Evolutionary conservation across 108 stramenopile genomes (phyloP).

Genomic region (Conticribra guillardii): DNA sequence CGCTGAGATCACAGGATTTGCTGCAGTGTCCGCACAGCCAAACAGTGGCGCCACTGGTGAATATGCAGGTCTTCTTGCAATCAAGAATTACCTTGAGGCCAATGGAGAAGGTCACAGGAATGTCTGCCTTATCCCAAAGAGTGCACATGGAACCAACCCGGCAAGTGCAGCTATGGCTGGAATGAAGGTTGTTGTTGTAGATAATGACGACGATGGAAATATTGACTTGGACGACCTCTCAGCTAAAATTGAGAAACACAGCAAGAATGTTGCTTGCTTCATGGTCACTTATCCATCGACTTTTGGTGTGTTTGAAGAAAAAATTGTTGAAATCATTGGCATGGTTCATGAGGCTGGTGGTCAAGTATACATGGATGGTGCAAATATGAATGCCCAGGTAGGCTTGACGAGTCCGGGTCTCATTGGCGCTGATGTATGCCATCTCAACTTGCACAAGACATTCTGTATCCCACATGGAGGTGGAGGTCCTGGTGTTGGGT

Average conservation of each 20-base stretch:
- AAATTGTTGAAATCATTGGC: constrained; percentile 90
- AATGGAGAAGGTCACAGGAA: constrained; percentile 92
- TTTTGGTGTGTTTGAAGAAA: constrained; percentile 98
- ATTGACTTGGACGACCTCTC: constrained; percentile 92
- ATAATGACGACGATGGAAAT: constrained; percentile 93
- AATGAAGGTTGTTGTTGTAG: constrained; percentile 96
- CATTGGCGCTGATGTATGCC: constrained; percentile 99
- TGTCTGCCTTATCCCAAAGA: constrained; percentile 98
- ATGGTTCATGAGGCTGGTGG: constrained; percentile 94
- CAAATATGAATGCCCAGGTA: constrained; percentile 99
- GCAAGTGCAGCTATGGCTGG: constrained; percentile 97
- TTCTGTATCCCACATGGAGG: constrained; percentile 99
- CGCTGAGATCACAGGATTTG: constrained; percentile 98
- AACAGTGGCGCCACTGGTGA: constrained; percentile 99
- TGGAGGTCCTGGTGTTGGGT: constrained; percentile 98
- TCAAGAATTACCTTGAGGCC: constrained; percentile 87
- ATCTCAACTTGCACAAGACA: constrained; percentile 99
- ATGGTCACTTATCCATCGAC: constrained; percentile 99
- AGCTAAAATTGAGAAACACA: constrained; percentile 93
- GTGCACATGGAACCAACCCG: constrained; percentile 99
- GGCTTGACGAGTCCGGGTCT: constrained; percentile 96
- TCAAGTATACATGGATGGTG: constrained; percentile 99
- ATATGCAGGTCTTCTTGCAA: constrained; percentile 95
- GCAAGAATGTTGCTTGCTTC: constrained; percentile 92
- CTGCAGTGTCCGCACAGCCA: constrained; percentile 97